Evolutionary conservation across 805 yeast species (phyloP), one percentile per base, ranked within the genome.

Genomic region (Zygosaccharomyces gambellarensis): DNA sequence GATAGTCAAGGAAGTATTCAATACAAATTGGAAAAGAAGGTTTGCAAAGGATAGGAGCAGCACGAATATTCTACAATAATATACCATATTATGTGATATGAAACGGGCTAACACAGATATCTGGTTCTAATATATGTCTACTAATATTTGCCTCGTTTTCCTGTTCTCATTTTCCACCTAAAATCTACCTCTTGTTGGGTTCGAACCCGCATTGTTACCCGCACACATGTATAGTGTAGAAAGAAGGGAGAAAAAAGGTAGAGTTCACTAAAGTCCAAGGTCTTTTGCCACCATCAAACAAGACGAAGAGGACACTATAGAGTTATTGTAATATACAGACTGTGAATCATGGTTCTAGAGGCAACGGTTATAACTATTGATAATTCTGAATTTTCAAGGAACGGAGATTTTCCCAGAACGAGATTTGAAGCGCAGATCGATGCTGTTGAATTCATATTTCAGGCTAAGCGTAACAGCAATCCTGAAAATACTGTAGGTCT

Each of bases 281-380:
- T 8, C 12, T 14, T 42, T 42, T 42, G 45, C 45, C 45, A 42
- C 45, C 45, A 30, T 22, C 8, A 25, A 11, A 6, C 10, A 5
- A 23, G 36, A 7, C 17, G n/a, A 19, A 19, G 22, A 42, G 36
- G 38, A 42, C 22, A 7, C 42, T 22, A 19, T 21, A 42, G 22
- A 9, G 11, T 10, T 25, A 12, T 25, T 19, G 28, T 11, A 25
- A 30, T 12, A 23, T 11, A 12, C 11, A 30, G 29, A 4, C 9
- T 29, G 36, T 30, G 45, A 30, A 42, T 11, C 36, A 90, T 90
- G 97, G 97, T 85, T 55, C 79, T 90, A 62, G 99, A 94, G 72
- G 98, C 98, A 55, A 87, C 97, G 12, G 90, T 94, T 86, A 80
- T 94, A 54, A 88, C 90, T 63, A 79, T 94, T 64, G 99, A 94